These are phyloP conservation scores for Acanthamoeba sp. DNA, from an alignment of 208 protist genomes.

Conservation along the genomic window DNA sequence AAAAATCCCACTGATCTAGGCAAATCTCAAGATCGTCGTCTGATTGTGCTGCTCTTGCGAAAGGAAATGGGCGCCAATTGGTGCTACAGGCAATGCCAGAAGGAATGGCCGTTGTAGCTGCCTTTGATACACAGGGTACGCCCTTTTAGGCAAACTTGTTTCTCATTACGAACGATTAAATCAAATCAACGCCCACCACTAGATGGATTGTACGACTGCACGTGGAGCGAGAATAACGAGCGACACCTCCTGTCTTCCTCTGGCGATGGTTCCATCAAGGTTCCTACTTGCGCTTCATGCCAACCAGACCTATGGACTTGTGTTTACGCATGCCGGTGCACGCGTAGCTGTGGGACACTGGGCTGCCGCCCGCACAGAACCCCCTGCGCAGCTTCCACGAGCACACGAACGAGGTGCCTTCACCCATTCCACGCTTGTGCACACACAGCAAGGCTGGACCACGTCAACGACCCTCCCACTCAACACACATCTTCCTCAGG, in stretches of 20 bases:
- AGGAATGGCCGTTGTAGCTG: slow-evolving; percentile 7
- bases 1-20: not conserved
- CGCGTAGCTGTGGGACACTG: slow-evolving; percentile 70
- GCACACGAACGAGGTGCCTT: slow-evolving; percentile 82
- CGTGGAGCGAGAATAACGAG: slow-evolving; percentile 88
- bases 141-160: not conserved
- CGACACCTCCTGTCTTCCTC: slow-evolving; percentile 77
- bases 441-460: not conserved
- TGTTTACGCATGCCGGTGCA: slow-evolving; percentile 71
- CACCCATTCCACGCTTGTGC: not conserved
- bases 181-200: not conserved
- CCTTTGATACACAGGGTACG: slow-evolving; percentile 63
- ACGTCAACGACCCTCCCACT: not conserved
- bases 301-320: slow-evolving; percentile 81
- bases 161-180: not conserved
- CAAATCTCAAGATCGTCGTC: not conserved
- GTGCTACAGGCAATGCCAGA: slow-evolving; percentile 77
- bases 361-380: not conserved
- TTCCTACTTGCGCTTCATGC: slow-evolving; percentile 79
- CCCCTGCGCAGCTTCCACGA: slow-evolving; percentile 80
- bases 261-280: slow-evolving; percentile 88
- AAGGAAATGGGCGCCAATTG: slow-evolving; percentile 83
- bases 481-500: not conserved
- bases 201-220: slow-evolving; percentile 80
- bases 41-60: too few species aligned